These are phyloP conservation scores for Phytophthora sansomeana DNA, from an alignment of 352 stramenopile species.

Conservation along the genomic window DNA sequence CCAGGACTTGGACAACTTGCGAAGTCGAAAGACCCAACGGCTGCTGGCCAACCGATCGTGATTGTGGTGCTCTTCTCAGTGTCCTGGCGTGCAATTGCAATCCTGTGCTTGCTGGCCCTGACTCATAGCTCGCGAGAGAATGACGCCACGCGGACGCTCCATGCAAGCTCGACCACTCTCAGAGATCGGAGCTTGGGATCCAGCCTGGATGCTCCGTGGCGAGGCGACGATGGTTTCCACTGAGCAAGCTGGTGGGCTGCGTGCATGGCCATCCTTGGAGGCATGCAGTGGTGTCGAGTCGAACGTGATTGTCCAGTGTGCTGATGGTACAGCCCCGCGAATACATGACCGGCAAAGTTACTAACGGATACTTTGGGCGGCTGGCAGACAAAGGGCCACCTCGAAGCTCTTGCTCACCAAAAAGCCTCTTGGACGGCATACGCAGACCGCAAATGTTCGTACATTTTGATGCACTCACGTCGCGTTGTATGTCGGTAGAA, in stretches of 20 bases:
- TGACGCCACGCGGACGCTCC: constrained; percentile 9
- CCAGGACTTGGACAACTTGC: background rate
- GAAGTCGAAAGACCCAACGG: background rate
- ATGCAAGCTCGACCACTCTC: constrained; percentile 11
- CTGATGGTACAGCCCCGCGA: background rate
- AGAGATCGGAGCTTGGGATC: constrained; percentile 17
- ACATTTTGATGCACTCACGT: constrained; percentile 10
- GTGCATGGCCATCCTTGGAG: background rate
- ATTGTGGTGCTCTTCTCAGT: background rate
- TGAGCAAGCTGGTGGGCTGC: constrained; percentile 24
- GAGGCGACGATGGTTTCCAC: constrained; percentile 29
- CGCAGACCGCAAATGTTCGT: constrained; percentile 19
- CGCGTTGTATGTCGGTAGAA: constrained; percentile 5
- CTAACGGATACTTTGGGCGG: constrained; percentile 36
- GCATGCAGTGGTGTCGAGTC: background rate
- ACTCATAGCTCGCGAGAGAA: constrained; percentile 19
- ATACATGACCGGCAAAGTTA: constrained; percentile 11
- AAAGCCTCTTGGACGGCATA: constrained; percentile 18
- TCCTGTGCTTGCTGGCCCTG: constrained; percentile 18
- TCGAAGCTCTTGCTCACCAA: constrained; percentile 19
- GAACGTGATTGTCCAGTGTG: background rate
- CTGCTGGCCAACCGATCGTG: constrained; percentile 1
- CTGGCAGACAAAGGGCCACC: constrained; percentile 28
- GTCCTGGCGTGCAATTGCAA: constrained; percentile 8
- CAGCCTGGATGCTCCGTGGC: constrained; percentile 1